phyloP scores from a whole-genome alignment of 2,329 filamentous ascomycete species.

The Coccinonectria pachysandricola region DNA sequence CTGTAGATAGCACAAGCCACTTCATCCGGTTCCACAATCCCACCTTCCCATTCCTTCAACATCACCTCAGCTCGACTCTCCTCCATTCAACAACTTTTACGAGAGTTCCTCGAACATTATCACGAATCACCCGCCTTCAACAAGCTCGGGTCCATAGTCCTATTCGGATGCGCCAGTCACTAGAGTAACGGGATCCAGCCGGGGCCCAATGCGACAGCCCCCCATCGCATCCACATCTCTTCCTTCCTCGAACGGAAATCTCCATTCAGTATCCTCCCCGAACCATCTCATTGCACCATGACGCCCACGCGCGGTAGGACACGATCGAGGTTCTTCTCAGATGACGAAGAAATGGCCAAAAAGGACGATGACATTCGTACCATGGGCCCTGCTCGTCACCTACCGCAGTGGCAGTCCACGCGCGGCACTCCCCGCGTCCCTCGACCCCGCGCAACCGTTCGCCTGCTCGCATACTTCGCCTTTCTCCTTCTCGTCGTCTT shows the following conservation, averaged over 20 bases:
- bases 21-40: too few relatives aligned
- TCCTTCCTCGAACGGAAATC: slow-evolving; percentile 5
- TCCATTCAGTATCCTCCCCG: slow-evolving; percentile 1
- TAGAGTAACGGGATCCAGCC: too few relatives aligned
- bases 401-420: slow-evolving; percentile 28
- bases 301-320: slow-evolving; percentile 22
- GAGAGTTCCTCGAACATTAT: too few relatives aligned
- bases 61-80: too few relatives aligned
- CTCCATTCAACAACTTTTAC: too few relatives aligned
- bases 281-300: slow-evolving; percentile 23
- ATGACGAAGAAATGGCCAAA: slow-evolving; percentile 47
- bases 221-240: slow-evolving; percentile 2
- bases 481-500: slow-evolving; percentile 47
- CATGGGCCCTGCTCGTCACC: slow-evolving; percentile 17
- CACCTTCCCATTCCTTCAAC: too few relatives aligned
- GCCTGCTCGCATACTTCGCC: slow-evolving; percentile 36
- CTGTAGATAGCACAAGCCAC: too few relatives aligned
- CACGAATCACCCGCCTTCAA: too few relatives aligned
- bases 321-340: slow-evolving; percentile 32
- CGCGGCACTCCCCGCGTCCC: slow-evolving; percentile 31
- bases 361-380: slow-evolving; percentile 45
- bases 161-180: too few relatives aligned
- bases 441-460: slow-evolving; percentile 43
- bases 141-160: too few relatives aligned
- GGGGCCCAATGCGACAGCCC: too few relatives aligned